Percentiles rank a stretch among this genome's conserved stretches.
Conservation (phyloP, 306 rosid species). For the Vachellia collinsii region DNA sequence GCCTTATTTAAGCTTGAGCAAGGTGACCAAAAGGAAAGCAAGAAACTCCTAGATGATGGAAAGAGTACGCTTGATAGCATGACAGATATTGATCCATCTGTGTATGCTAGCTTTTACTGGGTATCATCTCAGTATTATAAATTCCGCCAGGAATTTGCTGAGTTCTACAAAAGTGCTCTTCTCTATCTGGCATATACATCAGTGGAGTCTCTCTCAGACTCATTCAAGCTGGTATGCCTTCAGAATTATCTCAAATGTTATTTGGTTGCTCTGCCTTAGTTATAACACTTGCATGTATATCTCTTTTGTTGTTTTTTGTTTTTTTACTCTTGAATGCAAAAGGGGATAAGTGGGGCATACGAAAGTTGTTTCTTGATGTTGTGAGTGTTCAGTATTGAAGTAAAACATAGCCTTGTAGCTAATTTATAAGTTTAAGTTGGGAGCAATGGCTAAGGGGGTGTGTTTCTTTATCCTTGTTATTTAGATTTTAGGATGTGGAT, state of each 20-base stretch:
- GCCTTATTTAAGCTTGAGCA: conserved; percentile 87
- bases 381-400: conserved; percentile 25
- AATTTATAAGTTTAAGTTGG: neutral
- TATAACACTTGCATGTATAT: neutral
- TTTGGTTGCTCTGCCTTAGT: conserved; percentile 6
- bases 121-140: conserved; percentile 91
- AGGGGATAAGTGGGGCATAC: neutral
- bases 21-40: conserved; percentile 85
- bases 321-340: conserved; percentile 18
- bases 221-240: conserved; percentile 88
- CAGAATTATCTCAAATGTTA: conserved; percentile 7
- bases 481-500: neutral
- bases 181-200: conserved; percentile 96
- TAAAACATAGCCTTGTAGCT: neutral
- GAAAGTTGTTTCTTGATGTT: conserved; percentile 4
- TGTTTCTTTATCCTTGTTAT: conserved; percentile 14
- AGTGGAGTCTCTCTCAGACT: conserved; percentile 96
- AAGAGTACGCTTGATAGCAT: conserved; percentile 91
- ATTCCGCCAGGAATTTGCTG: conserved; percentile 91
- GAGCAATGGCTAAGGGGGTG: neutral
- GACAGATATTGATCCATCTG: conserved; percentile 99
- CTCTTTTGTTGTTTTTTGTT: neutral
- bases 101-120: conserved; percentile 93
- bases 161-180: conserved; percentile 98
- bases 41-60: conserved; percentile 93